Evolutionary conservation across 345 rosid genomes (phyloP).

Genomic region (Excoecaria cochinchinensis): DNA sequence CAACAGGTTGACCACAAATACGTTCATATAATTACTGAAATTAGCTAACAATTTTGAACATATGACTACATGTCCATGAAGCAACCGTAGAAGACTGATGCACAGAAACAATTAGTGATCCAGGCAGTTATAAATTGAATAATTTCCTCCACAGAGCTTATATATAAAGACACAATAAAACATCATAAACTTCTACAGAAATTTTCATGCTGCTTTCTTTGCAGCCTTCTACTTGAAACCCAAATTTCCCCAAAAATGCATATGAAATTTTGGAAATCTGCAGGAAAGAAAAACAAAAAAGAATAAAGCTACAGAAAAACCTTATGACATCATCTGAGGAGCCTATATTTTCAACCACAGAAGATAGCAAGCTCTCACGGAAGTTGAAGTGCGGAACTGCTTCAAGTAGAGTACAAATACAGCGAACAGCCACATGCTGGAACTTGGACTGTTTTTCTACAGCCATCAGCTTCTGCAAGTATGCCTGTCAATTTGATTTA

Average conservation of each 20-base stretch:
- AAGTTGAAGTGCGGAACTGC: conserved; percentile 92
- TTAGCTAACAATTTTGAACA: too few relatives aligned
- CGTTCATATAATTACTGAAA: too few relatives aligned
- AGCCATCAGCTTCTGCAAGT: conserved; percentile 62
- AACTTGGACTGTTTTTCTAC: conserved; percentile 56
- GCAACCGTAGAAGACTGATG: not conserved
- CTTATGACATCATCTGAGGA: conserved; percentile 80
- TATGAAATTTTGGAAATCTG: not conserved
- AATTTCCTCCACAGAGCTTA: not conserved
- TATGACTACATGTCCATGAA: too few relatives aligned
- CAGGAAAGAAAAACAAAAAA: conserved; percentile 4
- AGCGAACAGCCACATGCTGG: conserved; percentile 66
- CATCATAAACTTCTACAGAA: not conserved
- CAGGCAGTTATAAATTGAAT: not conserved
- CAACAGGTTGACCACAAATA: too few relatives aligned
- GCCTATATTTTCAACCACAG: conserved; percentile 67
- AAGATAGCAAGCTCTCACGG: conserved; percentile 63
- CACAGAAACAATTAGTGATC: not conserved
- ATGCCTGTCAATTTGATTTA: conserved; percentile 49
- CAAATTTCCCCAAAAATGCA: not conserved
- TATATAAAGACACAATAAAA: not conserved
- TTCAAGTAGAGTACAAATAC: conserved; percentile 76
- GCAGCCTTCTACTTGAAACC: not conserved
- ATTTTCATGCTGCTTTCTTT: not conserved
- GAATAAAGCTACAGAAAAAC: conserved; percentile 36